Conservation (phyloP, 176 grass and related monocot species). For the Zizania latifolia region DNA sequence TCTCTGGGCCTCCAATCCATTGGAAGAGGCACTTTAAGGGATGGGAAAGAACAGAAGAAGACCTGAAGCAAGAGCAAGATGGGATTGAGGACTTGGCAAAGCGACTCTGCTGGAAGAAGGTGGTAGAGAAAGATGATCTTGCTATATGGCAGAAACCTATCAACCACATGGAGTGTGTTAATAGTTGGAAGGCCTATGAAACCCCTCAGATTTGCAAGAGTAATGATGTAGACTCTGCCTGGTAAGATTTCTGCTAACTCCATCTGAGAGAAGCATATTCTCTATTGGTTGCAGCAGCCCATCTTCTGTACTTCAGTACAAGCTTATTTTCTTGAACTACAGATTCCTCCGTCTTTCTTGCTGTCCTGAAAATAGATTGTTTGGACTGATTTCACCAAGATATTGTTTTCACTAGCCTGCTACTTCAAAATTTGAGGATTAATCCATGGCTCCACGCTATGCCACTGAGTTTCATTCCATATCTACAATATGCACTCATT, state of each 20-base stretch:
- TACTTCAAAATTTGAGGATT: neutral
- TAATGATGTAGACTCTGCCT: slow-evolving; percentile 54
- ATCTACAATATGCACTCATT: neutral
- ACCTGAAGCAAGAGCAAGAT: slow-evolving; percentile 84
- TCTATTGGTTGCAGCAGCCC: neutral
- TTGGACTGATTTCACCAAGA: neutral
- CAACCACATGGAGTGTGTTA: slow-evolving; percentile 66
- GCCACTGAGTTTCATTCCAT: neutral
- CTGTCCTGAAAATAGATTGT: neutral
- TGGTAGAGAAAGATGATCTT: slow-evolving; percentile 77
- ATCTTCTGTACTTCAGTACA: neutral
- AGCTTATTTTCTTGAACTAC: neutral
- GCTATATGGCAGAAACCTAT: slow-evolving; percentile 87
- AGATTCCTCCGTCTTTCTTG: neutral
- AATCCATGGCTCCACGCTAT: neutral
- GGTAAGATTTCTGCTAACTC: slow-evolving; percentile 37
- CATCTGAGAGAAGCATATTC: neutral
- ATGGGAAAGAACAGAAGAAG: slow-evolving; percentile 85
- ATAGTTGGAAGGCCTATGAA: slow-evolving; percentile 31
- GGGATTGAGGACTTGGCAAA: slow-evolving; percentile 64
- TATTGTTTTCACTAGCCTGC: neutral
- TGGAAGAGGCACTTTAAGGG: slow-evolving; percentile 75
- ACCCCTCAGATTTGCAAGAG: slow-evolving; percentile 54
- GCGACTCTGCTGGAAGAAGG: slow-evolving; percentile 85
- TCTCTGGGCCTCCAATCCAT: slow-evolving; percentile 76